Percentiles rank a stretch among this genome's conserved stretches.
These are phyloP conservation scores for Phytophthora citricola DNA, from an alignment of 352 stramenopile genomes.

Conservation along the genomic window DNA sequence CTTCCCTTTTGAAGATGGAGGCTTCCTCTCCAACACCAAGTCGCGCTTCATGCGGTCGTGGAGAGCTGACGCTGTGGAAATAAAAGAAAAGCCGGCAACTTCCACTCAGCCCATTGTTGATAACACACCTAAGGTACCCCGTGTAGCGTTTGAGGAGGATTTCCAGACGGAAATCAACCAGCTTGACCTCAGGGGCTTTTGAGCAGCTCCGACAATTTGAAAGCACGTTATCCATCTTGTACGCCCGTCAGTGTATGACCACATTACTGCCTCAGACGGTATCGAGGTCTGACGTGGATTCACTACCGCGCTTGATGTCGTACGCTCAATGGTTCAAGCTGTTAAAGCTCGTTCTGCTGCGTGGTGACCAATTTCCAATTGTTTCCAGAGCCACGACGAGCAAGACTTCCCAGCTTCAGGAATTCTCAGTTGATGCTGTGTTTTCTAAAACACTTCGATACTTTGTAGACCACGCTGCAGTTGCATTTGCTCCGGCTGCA, in stretches of 20 bases:
- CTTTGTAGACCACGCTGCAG: slow-evolving; percentile 17
- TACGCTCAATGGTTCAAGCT: slow-evolving; percentile 47
- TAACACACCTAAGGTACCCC: neutral
- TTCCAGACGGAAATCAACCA: slow-evolving; percentile 35
- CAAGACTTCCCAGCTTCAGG: slow-evolving; percentile 3
- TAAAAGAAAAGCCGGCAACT: slow-evolving; percentile 18
- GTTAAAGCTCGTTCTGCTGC: slow-evolving; percentile 59
- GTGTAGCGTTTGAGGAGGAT: slow-evolving; percentile 19
- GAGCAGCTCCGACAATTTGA: slow-evolving; percentile 32
- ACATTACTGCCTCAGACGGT: slow-evolving; percentile 28
- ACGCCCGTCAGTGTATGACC: slow-evolving; percentile 36
- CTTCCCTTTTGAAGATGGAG: slow-evolving; percentile 85
- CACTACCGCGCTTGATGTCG: slow-evolving; percentile 4
- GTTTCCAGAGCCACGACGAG: slow-evolving; percentile 1
- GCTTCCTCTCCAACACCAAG: slow-evolving; percentile 63
- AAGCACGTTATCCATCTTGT: slow-evolving; percentile 39
- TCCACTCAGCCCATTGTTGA: slow-evolving; percentile 10
- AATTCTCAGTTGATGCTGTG: slow-evolving; percentile 16
- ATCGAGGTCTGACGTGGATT: neutral
- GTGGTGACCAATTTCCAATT: slow-evolving; percentile 55
- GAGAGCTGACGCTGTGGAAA: slow-evolving; percentile 38
- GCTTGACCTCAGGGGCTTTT: slow-evolving; percentile 27
- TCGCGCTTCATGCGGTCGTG: slow-evolving; percentile 43
- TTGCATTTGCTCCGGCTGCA: slow-evolving; percentile 24
- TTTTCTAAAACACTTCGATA: slow-evolving; percentile 24